Percentiles rank a stretch among this genome's conserved stretches.
Evolutionary conservation across 352 stramenopile genomes (phyloP).

Genomic region (Globisporangium megalacanthum): DNA sequence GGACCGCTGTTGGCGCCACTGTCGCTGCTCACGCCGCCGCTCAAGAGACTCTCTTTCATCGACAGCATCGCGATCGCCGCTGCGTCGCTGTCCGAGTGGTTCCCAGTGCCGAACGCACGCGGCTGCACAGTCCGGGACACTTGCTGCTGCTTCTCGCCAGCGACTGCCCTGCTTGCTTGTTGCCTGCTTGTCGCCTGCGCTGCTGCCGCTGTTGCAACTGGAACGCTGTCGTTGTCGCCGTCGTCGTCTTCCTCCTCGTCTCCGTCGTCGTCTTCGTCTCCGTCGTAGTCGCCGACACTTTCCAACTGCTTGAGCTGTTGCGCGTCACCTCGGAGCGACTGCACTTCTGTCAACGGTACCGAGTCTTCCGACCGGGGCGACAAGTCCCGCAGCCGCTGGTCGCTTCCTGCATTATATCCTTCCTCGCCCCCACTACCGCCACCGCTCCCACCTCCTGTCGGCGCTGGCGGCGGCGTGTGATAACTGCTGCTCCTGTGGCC

Average conservation of each 20-base stretch:
- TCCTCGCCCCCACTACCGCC: not conserved
- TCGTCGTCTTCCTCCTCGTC: constrained; percentile 45
- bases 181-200: constrained; percentile 2
- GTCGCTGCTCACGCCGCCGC: constrained; percentile 35
- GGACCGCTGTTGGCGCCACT: constrained; percentile 28
- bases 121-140: constrained; percentile 1
- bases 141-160: not conserved
- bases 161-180: not conserved
- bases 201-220: not conserved
- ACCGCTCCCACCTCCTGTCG: not conserved
- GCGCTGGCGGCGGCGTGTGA: constrained; percentile 8
- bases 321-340: constrained; percentile 69
- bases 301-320: constrained; percentile 66
- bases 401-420: not conserved
- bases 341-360: constrained; percentile 68
- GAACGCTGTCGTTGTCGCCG: constrained; percentile 17
- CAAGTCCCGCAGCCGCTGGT: constrained; percentile 15
- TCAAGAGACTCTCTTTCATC: constrained; percentile 56
- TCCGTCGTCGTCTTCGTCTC: constrained; percentile 64
- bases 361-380: constrained; percentile 44
- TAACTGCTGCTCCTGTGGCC: constrained; percentile 3
- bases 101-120: constrained; percentile 9
- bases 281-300: constrained; percentile 48
- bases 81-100: constrained; percentile 71
- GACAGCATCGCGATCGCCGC: constrained; percentile 74